phyloP scores from a whole-genome alignment of 1,139 yeast species.

The Sugiyamaella novakii region DNA sequence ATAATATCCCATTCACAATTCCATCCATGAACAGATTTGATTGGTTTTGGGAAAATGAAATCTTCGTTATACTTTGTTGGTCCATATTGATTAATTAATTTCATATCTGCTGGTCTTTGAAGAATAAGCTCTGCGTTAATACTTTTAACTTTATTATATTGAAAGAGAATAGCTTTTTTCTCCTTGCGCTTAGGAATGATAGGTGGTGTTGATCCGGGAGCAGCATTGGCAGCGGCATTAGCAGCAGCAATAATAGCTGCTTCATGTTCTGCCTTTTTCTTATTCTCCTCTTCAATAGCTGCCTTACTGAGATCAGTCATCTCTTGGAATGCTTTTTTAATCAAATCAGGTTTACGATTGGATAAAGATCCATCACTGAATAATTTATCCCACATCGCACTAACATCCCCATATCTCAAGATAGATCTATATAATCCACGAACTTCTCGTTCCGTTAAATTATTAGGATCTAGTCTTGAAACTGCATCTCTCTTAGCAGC shows the following conservation, averaged over 20 bases:
- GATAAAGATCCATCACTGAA: conserved; percentile 90
- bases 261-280: conserved; percentile 64
- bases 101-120: conserved; percentile 82
- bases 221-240: conserved; percentile 3
- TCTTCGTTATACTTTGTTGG: conserved; percentile 44
- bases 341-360: conserved; percentile 79
- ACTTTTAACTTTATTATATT: conserved; percentile 83
- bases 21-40: conserved; percentile 91
- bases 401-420: conserved; percentile 77
- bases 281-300: conserved; percentile 67
- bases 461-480: conserved; percentile 51
- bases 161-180: conserved; percentile 86
- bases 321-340: conserved; percentile 75
- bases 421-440: conserved; percentile 85
- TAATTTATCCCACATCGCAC: conserved; percentile 75
- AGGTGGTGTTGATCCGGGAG: neutral
- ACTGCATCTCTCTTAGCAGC: conserved; percentile 33
- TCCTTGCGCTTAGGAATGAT: conserved; percentile 43
- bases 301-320: conserved; percentile 63
- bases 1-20: conserved; percentile 77
- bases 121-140: conserved; percentile 88
- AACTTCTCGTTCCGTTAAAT: conserved; percentile 81
- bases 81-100: conserved; percentile 58
- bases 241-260: conserved; percentile 46
- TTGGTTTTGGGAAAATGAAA: conserved; percentile 60